Evolutionary conservation across 139 green algal species (phyloP), one percentile per base, ranked within the genome.

Genomic region (Spirogloea muscicola): DNA sequence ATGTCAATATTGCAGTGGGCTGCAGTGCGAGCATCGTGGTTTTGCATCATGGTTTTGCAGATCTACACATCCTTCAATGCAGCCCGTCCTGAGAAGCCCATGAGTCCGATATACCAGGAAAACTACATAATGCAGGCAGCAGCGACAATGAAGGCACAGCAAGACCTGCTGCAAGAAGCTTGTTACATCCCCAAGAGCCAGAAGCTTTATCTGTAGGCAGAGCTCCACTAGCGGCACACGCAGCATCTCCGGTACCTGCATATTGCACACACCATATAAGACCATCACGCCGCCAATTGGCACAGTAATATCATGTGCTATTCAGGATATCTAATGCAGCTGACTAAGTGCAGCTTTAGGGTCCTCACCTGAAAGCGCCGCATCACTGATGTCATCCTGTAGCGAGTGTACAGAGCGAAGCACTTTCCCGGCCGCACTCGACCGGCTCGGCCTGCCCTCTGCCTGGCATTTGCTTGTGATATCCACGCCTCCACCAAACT

Each of bases 211-310:
- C 61, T 84, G 76, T 10, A 88, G 60, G 51, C 77, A 87, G 21
- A 88, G 48, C 57, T 88, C 84, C 25, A 64, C 73, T 36, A 88
- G 72, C n/a, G 84, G 82, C 18, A 76, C 73, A 10, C 84, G 80
- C 48, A 82, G 38, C 38, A 88, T 87, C 61, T 88, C 84, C 21
- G 84, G 83, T 29, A 64, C 31, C 60, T 69, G 43, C 55, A 67
- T 51, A 0, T 49, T 16, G 40, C 21, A 10, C 67, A 76, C 25
- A 29, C 27, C 40, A n/a, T 69, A 49, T 16, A 52, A 63, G 4
- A 76, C 67, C 42, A n/a, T n/a, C n/a, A n/a, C n/a, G n/a, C n/a
- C n/a, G n/a, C n/a, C n/a, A n/a, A n/a, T n/a, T n/a, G n/a, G n/a
- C n/a, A n/a, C n/a, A n/a, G n/a, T n/a, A n/a, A n/a, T n/a, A n/a